Percentiles rank a stretch among this genome's conserved stretches.
Evolutionary conservation across 371 early-diverging fungal species (phyloP).

Genomic region (Rhizopus sp.): DNA sequence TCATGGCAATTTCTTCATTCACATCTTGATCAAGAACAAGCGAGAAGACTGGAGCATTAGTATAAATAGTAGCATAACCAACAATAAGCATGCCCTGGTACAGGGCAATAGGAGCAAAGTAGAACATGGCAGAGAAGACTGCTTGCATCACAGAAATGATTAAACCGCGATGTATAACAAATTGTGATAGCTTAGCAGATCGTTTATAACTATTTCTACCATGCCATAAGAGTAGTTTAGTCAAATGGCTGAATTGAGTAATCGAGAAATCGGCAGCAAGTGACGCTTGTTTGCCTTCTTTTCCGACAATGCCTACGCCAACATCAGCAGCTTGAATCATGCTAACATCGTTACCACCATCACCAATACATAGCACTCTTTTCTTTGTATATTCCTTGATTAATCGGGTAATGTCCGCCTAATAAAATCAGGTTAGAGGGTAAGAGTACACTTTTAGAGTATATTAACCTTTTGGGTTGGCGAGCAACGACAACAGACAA

Average conservation of each 20-base stretch:
- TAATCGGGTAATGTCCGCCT: slow-evolving; percentile 91
- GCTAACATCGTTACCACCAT: slow-evolving; percentile 99
- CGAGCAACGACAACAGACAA: slow-evolving; percentile 98
- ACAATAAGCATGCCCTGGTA: slow-evolving; percentile 84
- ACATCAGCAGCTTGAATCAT: slow-evolving; percentile 99
- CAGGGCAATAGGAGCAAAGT: slow-evolving; percentile 97
- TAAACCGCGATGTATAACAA: slow-evolving; percentile 99
- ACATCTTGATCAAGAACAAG: slow-evolving; percentile 94
- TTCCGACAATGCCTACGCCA: slow-evolving; percentile 97
- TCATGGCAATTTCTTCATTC: slow-evolving; percentile 85
- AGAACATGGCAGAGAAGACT: slow-evolving; percentile 97
- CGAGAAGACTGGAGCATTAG: slow-evolving; percentile 98
- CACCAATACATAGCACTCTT: slow-evolving; percentile 94
- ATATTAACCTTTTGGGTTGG: slow-evolving; percentile 93
- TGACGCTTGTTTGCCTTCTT: slow-evolving; percentile 98
- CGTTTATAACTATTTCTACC: slow-evolving; percentile 97
- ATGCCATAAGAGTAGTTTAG: slow-evolving; percentile 93
- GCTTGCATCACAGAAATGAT: slow-evolving; percentile 99
- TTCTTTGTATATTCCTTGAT: slow-evolving; percentile 80
- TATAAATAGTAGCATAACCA: slow-evolving; percentile 93
- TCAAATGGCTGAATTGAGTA: slow-evolving; percentile 88
- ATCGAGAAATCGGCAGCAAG: slow-evolving; percentile 98
- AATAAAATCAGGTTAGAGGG: not conserved
- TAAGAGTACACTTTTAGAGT: not conserved
- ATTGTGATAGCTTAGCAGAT: slow-evolving; percentile 95